Percentiles rank a stretch among this genome's conserved stretches.
Conservation (phyloP, 352 stramenopile genomes). For the Albugo candida region DNA sequence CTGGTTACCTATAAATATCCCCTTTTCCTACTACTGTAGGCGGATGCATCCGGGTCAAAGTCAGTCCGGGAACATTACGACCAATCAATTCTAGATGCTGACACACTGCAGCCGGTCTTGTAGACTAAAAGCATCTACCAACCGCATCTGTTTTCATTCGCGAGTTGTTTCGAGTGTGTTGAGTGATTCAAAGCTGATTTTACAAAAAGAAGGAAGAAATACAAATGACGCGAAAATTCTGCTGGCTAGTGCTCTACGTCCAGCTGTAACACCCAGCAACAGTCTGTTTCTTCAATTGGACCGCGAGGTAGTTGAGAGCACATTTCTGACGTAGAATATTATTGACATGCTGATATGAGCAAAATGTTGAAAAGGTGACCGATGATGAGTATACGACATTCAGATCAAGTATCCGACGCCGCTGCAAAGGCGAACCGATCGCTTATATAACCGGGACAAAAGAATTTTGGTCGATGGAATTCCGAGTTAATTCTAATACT, state of each 20-base stretch:
- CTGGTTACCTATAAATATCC: too few relatives aligned
- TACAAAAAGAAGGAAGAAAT: background rate
- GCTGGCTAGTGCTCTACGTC: constrained; percentile 22
- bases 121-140: too few relatives aligned
- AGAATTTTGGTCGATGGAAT: constrained; percentile 59
- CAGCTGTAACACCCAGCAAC: constrained; percentile 16
- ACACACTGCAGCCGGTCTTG: too few relatives aligned
- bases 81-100: too few relatives aligned
- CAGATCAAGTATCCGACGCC: constrained; percentile 7
- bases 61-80: too few relatives aligned
- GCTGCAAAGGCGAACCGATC: constrained; percentile 29
- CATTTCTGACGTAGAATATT: background rate
- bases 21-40: too few relatives aligned
- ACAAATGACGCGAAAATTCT: constrained; percentile 30
- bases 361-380: constrained; percentile 13
- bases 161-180: too few relatives aligned
- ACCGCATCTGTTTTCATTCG: too few relatives aligned
- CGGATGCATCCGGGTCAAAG: too few relatives aligned
- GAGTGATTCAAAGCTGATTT: too few relatives aligned
- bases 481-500: constrained; percentile 29
- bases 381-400: constrained; percentile 15
- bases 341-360: background rate
- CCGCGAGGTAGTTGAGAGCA: constrained; percentile 10
- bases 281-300: constrained; percentile 38
- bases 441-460: constrained; percentile 45